Base-by-base conservation (phyloP, 192 early-diverging fungal genomes). In the Phycomyces blakesleeanus region DNA sequence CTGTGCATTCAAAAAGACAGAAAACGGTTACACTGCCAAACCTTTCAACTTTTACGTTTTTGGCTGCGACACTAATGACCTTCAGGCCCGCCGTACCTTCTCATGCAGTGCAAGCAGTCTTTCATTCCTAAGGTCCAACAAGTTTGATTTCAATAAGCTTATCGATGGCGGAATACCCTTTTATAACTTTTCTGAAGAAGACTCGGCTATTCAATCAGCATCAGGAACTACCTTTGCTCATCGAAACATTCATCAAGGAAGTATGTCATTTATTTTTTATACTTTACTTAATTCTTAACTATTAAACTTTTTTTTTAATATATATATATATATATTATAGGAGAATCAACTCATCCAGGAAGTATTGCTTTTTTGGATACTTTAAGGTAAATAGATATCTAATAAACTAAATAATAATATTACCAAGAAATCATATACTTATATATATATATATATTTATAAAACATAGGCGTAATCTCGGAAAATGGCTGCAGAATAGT, bases 31-130 rank as follows among this genome's bases (percentile, higher is more conserved):
- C 72, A 77, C 87, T 42, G 92, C 90, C 0, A 70, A 76, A 38
- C 85, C 96, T 6, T 96, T 91, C 79, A 98, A 94, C 61, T 93
- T 94, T 55, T 93, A 90, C 62, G 83, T 94, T 15, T 96, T 98
- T 49, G 54, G 54, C 0, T 15, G 47, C 22, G 67, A 69, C 49
- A 57, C 53, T 3, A n/a, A 56, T 29, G 14, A 16, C 2, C 10
- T 69, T 34, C 29, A 16, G 2, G 26, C 18, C 11, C 27, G 38
- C 8, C 59, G 67, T 22, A 14, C n/a, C 0, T 69, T 69, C 24
- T n/a, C 40, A 0, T 40, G 40, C 22, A 74, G 74, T 24, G 75
- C 79, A 21, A 71, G 72, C 22, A 83, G 81, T 56, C 44, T 98
- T 22, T 81, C 86, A 50, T 98, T 98, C 67, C 75, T 98, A 29